Conservation (phyloP, 495 filamentous ascomycete genomes). For the Hyaloscypha finlandica region DNA sequence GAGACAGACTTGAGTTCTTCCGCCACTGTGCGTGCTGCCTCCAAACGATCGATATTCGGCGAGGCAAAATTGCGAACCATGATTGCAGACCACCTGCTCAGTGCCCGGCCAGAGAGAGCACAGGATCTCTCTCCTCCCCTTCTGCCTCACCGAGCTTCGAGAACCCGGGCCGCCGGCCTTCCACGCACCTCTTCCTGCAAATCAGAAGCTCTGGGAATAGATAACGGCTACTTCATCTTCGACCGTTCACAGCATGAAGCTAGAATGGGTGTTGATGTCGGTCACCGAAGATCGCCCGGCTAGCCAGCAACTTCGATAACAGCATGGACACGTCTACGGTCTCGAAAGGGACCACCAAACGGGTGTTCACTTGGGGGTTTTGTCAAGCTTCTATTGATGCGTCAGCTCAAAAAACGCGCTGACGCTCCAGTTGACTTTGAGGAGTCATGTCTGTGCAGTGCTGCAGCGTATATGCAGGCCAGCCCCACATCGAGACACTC, state of each 20-base stretch:
- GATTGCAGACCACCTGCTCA: neutral
- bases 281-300: neutral
- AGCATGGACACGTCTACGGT: neutral
- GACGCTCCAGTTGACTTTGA: neutral
- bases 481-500: too few relatives aligned
- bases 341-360: neutral
- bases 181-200: neutral
- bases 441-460: neutral
- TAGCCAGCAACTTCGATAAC: neutral
- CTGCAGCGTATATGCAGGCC: too few relatives aligned
- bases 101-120: neutral
- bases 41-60: neutral
- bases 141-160: slow-evolving; percentile 12
- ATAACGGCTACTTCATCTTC: neutral
- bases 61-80: slow-evolving; percentile 17
- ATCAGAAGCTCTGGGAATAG: neutral
- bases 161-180: neutral
- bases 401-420: neutral
- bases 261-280: neutral
- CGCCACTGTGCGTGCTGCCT: neutral
- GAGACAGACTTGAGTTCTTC: neutral
- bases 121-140: neutral
- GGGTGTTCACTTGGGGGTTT: neutral
- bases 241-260: slow-evolving; percentile 1
- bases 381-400: neutral